A percentile compares a stretch with the other conserved stretches of the same genome.
phyloP scores from a whole-genome alignment of 164 flowering plant species.

The Magnolia officinalis region DNA sequence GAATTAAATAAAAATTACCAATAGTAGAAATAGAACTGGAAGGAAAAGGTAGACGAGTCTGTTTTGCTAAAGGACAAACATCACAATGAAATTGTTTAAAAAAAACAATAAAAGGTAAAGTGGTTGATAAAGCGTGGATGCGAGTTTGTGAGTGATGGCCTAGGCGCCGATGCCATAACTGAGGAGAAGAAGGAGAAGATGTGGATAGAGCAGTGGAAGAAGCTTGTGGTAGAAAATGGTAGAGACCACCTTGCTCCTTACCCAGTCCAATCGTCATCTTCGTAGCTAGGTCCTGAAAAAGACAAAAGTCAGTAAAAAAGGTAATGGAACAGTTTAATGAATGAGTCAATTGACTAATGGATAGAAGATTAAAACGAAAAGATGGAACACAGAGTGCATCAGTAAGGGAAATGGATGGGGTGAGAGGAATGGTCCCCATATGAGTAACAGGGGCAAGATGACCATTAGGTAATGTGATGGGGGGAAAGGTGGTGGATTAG shows the following conservation, averaged over 20 bases:
- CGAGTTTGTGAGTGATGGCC: not conserved
- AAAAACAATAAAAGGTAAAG: not conserved
- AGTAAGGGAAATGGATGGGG: not conserved
- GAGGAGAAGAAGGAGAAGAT: too few relatives aligned
- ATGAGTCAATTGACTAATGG: not conserved
- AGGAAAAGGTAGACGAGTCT: conserved; percentile 3
- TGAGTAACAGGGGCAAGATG: not conserved
- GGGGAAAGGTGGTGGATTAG: too few relatives aligned
- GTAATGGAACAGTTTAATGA: not conserved
- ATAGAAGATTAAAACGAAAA: not conserved
- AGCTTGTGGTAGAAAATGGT: not conserved
- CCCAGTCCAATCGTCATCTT: conserved; percentile 3
- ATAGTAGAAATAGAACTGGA: not conserved
- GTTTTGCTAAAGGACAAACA: not conserved
- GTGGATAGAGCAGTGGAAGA: too few relatives aligned
- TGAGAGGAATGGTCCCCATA: not conserved
- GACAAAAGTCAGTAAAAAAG: not conserved
- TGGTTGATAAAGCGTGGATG: not conserved
- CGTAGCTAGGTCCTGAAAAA: conserved; percentile 1
- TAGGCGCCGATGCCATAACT: not conserved
- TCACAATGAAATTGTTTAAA: not conserved
- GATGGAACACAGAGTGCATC: not conserved
- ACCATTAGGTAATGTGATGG: not conserved
- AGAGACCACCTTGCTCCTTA: not conserved
- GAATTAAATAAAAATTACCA: conserved; percentile 1